Conservation (phyloP, 2,329 filamentous ascomycete species). For the Penicillium griseofulvum region DNA sequence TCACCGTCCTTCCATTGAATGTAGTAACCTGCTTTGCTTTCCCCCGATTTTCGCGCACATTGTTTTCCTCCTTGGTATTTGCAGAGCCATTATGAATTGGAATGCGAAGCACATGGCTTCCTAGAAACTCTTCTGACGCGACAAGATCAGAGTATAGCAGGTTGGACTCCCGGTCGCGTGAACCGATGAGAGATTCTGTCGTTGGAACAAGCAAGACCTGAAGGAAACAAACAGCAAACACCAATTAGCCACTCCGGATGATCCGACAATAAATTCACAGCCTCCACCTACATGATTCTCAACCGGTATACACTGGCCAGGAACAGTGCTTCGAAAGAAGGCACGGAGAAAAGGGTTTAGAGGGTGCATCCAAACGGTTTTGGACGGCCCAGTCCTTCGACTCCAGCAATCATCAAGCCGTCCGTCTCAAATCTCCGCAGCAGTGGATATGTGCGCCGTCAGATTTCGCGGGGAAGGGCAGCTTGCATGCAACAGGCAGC, state of each 20-base stretch:
- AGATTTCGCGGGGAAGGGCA: constrained; percentile 32
- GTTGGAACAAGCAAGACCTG: constrained; percentile 86
- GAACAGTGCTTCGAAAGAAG: constrained; percentile 96
- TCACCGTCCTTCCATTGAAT: constrained; percentile 85
- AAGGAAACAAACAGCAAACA: constrained; percentile 1
- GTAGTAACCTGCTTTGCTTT: constrained; percentile 95
- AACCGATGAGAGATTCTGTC: constrained; percentile 85
- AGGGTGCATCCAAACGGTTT: constrained; percentile 79
- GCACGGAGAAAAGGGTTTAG: constrained; percentile 97
- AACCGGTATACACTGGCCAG: constrained; percentile 83
- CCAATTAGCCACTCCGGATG: constrained; percentile 13
- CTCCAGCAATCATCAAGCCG: constrained; percentile 41
- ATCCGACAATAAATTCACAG: constrained; percentile 11
- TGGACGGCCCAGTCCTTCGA: constrained; percentile 38
- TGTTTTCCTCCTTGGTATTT: constrained; percentile 56
- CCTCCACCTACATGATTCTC: constrained; percentile 69
- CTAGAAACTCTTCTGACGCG: constrained; percentile 88
- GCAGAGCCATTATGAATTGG: constrained; percentile 53
- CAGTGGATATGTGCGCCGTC: constrained; percentile 23
- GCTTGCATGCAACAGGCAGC: constrained; percentile 30
- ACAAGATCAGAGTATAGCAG: constrained; percentile 75
- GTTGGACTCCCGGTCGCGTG: constrained; percentile 82
- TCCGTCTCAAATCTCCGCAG: constrained; percentile 22
- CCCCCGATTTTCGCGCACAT: constrained; percentile 78
- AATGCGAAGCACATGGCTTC: constrained; percentile 91